phyloP scores from a whole-genome alignment of 345 rosid genomes.

The Brassica rapa region DNA sequence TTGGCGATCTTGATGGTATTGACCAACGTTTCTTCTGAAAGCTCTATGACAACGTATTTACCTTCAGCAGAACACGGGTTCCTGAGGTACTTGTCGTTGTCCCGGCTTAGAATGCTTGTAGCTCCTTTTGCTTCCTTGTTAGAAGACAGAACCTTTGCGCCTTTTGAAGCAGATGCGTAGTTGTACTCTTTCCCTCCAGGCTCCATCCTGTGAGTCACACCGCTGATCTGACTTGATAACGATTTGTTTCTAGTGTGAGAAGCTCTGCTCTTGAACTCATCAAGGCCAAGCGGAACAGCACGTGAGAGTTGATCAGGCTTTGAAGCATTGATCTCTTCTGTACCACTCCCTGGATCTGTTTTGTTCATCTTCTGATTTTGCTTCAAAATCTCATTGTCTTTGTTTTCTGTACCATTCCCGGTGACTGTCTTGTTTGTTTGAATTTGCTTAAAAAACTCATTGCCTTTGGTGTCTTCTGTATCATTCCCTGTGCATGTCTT shows the following conservation, averaged over 20 bases:
- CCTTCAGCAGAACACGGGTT: constrained; percentile 93
- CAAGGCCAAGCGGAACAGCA: constrained; percentile 70
- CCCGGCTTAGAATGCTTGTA: constrained; percentile 69
- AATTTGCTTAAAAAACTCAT: constrained; percentile 3
- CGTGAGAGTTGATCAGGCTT: constrained; percentile 56
- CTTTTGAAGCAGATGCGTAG: constrained; percentile 87
- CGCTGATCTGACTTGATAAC: constrained; percentile 60
- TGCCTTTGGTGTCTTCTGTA: neutral
- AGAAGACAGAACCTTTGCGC: constrained; percentile 77
- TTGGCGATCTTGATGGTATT: constrained; percentile 79
- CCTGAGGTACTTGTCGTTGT: constrained; percentile 87
- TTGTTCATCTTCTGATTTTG: constrained; percentile 15
- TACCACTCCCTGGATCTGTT: constrained; percentile 19
- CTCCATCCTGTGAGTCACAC: constrained; percentile 76
- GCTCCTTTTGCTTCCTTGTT: constrained; percentile 98
- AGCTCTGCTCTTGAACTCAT: constrained; percentile 90
- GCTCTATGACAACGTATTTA: constrained; percentile 82
- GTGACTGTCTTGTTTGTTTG: neutral
- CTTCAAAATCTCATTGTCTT: neutral
- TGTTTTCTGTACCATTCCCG: neutral
- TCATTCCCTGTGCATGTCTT: constrained; percentile 12
- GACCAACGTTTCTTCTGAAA: constrained; percentile 93
- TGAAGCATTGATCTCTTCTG: constrained; percentile 40
- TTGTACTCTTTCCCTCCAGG: constrained; percentile 89
- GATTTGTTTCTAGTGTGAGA: constrained; percentile 64